Evolutionary conservation across 1,284 basidiomycete species (phyloP).

Genomic region (Trichosporon coremiiforme): DNA sequence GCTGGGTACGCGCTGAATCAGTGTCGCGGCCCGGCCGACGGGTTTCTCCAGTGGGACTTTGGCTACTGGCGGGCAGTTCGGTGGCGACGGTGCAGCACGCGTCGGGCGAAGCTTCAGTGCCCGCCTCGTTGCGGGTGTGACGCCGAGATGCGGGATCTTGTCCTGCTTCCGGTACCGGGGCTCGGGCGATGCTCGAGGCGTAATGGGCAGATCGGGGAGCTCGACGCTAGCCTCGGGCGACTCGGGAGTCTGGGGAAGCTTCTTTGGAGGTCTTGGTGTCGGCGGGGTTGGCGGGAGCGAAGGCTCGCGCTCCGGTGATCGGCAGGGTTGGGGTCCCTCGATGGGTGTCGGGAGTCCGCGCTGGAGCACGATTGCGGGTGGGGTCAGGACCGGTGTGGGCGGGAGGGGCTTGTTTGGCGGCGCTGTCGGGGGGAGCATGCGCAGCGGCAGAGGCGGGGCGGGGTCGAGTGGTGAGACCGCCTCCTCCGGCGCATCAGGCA

Average conservation of each 20-base stretch:
- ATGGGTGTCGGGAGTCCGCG: neutral
- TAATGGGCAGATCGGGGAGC: conserved; percentile 1
- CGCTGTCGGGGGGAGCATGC: neutral
- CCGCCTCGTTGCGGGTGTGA: neutral
- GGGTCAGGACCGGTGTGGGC: neutral
- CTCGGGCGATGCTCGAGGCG: neutral
- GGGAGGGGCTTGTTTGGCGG: neutral
- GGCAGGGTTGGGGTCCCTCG: neutral
- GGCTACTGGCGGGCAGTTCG: neutral
- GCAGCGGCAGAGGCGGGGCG: neutral
- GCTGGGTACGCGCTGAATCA: neutral
- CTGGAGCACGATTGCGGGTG: neutral
- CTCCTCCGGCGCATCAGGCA: neutral
- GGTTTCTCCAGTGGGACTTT: neutral
- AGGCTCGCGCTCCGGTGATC: neutral
- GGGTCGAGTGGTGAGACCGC: neutral
- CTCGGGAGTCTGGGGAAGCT: neutral
- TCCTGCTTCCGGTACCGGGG: neutral
- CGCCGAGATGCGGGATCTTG: neutral
- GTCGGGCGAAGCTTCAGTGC: neutral
- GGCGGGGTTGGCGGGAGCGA: neutral
- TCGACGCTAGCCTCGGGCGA: neutral
- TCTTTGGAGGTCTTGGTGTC: neutral
- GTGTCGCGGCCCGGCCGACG: neutral
- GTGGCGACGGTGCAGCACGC: neutral